Base-by-base conservation (phyloP, 495 filamentous ascomycete genomes). In the Antarctomyces pellizariae region DNA sequence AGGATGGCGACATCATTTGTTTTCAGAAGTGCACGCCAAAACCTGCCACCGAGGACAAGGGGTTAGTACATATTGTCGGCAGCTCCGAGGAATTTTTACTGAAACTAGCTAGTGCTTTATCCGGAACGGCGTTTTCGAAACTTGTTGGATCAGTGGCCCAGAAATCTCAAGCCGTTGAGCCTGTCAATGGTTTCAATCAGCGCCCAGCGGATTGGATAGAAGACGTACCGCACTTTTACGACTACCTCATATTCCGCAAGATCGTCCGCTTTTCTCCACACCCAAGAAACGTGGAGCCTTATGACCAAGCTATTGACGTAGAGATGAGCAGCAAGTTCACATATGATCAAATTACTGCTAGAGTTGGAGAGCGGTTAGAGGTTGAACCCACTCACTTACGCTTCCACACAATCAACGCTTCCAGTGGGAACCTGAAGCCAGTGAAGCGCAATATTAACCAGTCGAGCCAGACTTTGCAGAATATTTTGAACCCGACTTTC, bases 1-100 rank as follows among this genome's bases (percentile, higher is more conserved):
- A 93, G 41, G 83, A 95, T 42, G 86, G 86, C 21, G 86, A 99
- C 44, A 92, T 99, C 38, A 65, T 99, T 16, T 91, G 82, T 36
- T 92, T 95, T 52, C 84, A 93, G 47, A 62, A 59, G 31, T 40
- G 56, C 8, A 43, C n/a, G n/a, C 38, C 42, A 8, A 62, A 54
- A 16, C 16, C 39, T 22, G 46, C 39, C 13, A 31, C 34, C 17
- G 60, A 57, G 33, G 71, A 77, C 11, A 60, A 67, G 20, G 71
- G 76, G 47, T 53, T 38, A 32, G 51, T 45, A 7, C 24, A 20
- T 25, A 3, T 31, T 21, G 1, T 16, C 25, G 8, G 16, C 28
- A 3, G n/a, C n/a, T n/a, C 31, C 20, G 9, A 13, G 5, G 19
- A 17, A 18, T 18, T 12, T 13, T 8, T 28, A 25, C 29, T 42